Percentiles rank a stretch among this genome's conserved stretches.
Conservation (phyloP, 768 basidiomycete species). For the Tricholoma saponaceum region DNA sequence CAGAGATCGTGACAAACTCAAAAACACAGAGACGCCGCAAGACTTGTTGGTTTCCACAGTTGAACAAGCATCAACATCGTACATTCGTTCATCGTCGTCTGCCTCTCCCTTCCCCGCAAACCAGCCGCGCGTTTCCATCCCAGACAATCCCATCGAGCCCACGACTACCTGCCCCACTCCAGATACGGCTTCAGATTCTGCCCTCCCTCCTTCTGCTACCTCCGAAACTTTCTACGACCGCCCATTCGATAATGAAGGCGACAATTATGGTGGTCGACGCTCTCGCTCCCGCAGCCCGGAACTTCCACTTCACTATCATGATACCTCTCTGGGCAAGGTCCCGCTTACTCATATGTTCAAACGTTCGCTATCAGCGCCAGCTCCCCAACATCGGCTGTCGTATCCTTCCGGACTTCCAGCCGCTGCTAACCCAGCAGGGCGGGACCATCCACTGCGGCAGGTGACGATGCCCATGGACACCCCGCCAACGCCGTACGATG, state of each 20-base stretch:
- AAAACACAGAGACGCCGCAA: background rate
- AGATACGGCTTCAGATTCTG: background rate
- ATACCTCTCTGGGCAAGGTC: slow-evolving; percentile 33
- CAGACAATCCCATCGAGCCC: background rate
- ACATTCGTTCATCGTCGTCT: background rate
- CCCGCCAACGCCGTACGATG: background rate
- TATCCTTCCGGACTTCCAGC: slow-evolving; percentile 1
- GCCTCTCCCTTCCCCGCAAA: background rate
- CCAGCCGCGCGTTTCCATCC: background rate
- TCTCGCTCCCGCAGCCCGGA: slow-evolving; percentile 8
- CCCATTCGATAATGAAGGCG: background rate
- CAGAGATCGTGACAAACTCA: background rate
- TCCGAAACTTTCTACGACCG: background rate
- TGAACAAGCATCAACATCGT: background rate
- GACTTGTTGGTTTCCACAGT: background rate
- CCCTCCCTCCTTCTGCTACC: background rate
- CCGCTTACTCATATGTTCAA: slow-evolving; percentile 64
- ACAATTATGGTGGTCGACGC: background rate
- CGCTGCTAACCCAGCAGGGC: background rate
- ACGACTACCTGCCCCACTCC: background rate
- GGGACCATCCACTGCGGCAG: background rate
- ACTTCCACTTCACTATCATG: background rate
- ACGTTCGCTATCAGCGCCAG: slow-evolving; percentile 58
- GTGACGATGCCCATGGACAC: slow-evolving; percentile 8
- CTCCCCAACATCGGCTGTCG: slow-evolving; percentile 10